Conservation (phyloP, 1,284 basidiomycete species). For the Sporisorium iseilematis-ciliati region DNA sequence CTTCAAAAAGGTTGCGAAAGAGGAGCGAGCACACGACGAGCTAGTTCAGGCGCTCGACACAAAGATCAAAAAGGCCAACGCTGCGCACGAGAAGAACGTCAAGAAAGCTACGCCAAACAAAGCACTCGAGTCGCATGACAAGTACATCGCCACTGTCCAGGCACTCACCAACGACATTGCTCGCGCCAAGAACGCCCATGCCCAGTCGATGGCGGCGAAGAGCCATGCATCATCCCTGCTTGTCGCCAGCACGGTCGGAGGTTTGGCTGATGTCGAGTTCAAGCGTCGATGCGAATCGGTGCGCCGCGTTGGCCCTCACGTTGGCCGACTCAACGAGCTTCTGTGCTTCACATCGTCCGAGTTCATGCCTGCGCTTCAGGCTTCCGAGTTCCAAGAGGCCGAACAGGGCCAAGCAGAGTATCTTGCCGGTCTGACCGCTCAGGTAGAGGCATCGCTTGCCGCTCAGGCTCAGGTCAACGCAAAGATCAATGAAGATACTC, state of each 20-base stretch:
- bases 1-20: slow-evolving; percentile 68
- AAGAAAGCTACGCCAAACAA: slow-evolving; percentile 46
- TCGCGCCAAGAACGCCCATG: slow-evolving; percentile 55
- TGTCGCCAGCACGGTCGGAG: slow-evolving; percentile 57
- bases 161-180: slow-evolving; percentile 61
- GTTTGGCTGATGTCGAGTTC: slow-evolving; percentile 65
- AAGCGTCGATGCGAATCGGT: slow-evolving; percentile 63
- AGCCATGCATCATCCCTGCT: slow-evolving; percentile 54
- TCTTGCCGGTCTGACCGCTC: slow-evolving; percentile 49
- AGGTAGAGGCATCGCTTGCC: slow-evolving; percentile 38
- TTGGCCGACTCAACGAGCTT: slow-evolving; percentile 60
- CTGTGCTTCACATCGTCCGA: slow-evolving; percentile 62
- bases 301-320: slow-evolving; percentile 50
- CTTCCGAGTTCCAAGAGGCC: slow-evolving; percentile 54
- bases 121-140: slow-evolving; percentile 65
- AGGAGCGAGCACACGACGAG: slow-evolving; percentile 66
- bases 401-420: slow-evolving; percentile 53
- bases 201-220: slow-evolving; percentile 55
- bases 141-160: slow-evolving; percentile 61
- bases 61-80: slow-evolving; percentile 68
- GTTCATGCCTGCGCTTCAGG: slow-evolving; percentile 63
- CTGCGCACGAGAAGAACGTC: slow-evolving; percentile 64
- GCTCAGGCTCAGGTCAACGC: slow-evolving; percentile 52
- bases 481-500: slow-evolving; percentile 42
- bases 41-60: slow-evolving; percentile 57